Evolutionary conservation across 148 eudicot species (phyloP).

Genomic region (Chenopodium album): DNA sequence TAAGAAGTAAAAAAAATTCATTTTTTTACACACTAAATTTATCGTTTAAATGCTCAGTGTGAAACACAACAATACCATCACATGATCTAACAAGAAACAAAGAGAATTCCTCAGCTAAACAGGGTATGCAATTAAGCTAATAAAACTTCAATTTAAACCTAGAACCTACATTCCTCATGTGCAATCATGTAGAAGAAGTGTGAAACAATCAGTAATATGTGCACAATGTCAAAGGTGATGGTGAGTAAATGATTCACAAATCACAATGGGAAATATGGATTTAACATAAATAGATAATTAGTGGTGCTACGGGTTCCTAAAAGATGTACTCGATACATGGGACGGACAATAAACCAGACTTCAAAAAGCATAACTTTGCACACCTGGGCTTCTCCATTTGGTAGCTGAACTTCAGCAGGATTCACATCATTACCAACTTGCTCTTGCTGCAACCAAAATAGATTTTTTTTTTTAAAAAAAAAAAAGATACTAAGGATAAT

Average conservation of each 20-base stretch:
- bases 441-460: slow-evolving; percentile 24
- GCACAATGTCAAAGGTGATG: background rate
- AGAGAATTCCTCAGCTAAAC: slow-evolving; percentile 2
- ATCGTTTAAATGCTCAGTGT: background rate
- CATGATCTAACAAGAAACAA: slow-evolving; percentile 1
- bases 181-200: background rate
- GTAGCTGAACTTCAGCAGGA: slow-evolving; percentile 24
- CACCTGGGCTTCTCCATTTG: slow-evolving; percentile 33
- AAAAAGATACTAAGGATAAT: slow-evolving; percentile 4
- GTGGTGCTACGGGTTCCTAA: background rate
- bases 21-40: background rate
- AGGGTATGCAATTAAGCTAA: background rate
- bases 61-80: background rate
- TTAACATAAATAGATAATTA: background rate
- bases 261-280: background rate
- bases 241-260: background rate
- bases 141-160: background rate
- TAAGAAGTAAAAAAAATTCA: too few species aligned
- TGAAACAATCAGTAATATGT: background rate
- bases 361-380: background rate
- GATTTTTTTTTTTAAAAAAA: background rate
- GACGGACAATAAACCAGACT: background rate
- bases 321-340: background rate
- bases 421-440: slow-evolving; percentile 6
- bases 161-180: background rate